phyloP scores from a whole-genome alignment of 805 yeast species.

The Saccharomyces kudriavzevii region DNA sequence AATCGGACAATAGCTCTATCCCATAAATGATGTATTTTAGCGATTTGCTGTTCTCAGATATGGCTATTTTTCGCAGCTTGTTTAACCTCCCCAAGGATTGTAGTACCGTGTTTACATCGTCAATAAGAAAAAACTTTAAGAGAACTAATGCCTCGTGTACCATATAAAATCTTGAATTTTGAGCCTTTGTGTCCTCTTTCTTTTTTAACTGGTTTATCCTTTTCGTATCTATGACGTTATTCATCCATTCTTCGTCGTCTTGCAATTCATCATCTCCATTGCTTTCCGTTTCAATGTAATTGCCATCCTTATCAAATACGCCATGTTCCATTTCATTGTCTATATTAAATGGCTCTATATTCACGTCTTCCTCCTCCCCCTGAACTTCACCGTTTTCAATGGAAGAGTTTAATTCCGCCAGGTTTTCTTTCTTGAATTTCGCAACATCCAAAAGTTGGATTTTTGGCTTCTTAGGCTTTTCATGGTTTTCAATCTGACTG shows the following conservation, averaged over 20 bases:
- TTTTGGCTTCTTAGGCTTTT: neutral
- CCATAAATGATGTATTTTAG: constrained; percentile 17
- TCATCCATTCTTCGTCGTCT: constrained; percentile 17
- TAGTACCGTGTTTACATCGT: constrained; percentile 42
- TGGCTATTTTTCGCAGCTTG: constrained; percentile 18
- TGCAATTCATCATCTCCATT: constrained; percentile 22
- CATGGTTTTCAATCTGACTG: neutral
- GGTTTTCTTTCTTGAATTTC: neutral
- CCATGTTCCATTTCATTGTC: constrained; percentile 44
- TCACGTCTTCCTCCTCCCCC: constrained; percentile 21
- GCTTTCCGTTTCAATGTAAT: constrained; percentile 33
- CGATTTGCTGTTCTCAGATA: constrained; percentile 2
- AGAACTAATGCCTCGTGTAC: constrained; percentile 30
- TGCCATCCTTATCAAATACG: constrained; percentile 43
- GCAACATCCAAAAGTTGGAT: neutral
- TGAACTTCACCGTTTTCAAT: constrained; percentile 5
- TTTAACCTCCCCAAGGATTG: constrained; percentile 38
- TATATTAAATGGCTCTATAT: constrained; percentile 46
- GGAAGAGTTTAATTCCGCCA: neutral
- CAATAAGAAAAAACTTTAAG: constrained; percentile 25
- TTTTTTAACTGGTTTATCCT: constrained; percentile 10
- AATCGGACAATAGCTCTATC: constrained; percentile 36
- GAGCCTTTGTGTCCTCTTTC: constrained; percentile 6
- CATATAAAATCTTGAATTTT: constrained; percentile 14
- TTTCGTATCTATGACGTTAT: constrained; percentile 12